These are phyloP conservation scores for Phtheirospermum japonicum DNA, from an alignment of 257 asterid species.

Conservation along the genomic window DNA sequence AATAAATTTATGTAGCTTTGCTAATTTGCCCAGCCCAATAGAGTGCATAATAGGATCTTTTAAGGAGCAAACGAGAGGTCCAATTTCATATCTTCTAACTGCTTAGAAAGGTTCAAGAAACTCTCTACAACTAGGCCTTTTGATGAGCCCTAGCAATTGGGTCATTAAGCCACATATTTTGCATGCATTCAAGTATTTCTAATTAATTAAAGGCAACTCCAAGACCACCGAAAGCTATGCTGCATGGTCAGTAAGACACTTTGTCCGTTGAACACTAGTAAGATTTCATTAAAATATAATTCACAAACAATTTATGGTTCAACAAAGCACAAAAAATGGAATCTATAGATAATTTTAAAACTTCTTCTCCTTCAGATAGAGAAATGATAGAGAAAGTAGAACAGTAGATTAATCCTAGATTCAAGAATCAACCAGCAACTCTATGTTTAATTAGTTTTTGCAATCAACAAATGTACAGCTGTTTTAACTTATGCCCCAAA, in stretches of 20 bases:
- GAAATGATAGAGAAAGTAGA: background rate
- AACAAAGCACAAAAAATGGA: background rate
- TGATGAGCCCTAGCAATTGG: background rate
- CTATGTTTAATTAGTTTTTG: conserved; percentile 1
- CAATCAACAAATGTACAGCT: background rate
- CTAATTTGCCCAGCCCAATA: background rate
- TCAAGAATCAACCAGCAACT: background rate
- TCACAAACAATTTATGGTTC: too few species aligned
- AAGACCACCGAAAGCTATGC: background rate
- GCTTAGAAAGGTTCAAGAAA: background rate
- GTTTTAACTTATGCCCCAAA: background rate
- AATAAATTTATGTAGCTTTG: background rate
- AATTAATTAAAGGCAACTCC: too few species aligned
- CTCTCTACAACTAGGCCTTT: background rate
- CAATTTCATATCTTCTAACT: background rate
- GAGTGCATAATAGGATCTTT: background rate
- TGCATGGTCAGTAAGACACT: background rate
- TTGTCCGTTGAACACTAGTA: background rate
- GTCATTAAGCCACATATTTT: background rate
- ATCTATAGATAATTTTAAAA: background rate
- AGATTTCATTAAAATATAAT: background rate
- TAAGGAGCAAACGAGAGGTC: background rate
- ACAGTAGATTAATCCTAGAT: background rate
- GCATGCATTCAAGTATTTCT: background rate
- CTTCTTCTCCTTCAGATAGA: background rate